Base-by-base conservation (phyloP, 768 basidiomycete species). In the Leccinum olivaceopallidum region DNA sequence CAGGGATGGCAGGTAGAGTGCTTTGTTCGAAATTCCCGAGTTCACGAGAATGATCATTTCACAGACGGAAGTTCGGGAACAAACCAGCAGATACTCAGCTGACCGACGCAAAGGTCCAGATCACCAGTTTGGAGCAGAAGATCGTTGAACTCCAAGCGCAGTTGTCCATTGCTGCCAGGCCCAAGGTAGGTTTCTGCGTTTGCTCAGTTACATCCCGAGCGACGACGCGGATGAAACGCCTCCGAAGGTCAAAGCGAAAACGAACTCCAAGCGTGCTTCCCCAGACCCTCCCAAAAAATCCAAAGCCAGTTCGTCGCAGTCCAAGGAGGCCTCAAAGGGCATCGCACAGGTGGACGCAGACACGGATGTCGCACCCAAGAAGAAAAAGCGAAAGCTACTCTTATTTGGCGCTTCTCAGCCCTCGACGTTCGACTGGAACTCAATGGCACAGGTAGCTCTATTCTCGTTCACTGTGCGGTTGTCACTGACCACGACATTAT, bases 311-410 rank as follows among this genome's bases (percentile, higher is more conserved):
- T 16, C 62, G 48, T 57, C 58, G 10, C 66, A 60, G 24, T 6
- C 50, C 34, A 63, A 59, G 26, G 67, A 65, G 0, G 67, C 59
- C 20, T 58, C 54, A 1, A 74, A 71, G 32, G 68, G 64, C 2
- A 36, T 47, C 6, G 50, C 30, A 13, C 64, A 58, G 16, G 67
- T 16, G 30, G 44, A 47, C 12, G 44, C 5, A 1, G 72, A 67
- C 24, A 54, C 69, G 24, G 74, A 71, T 54, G 65, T 42, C 6
- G 74, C 60, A 9, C 81, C 75, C 16, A 86, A 83, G 75, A 88
- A 87, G 77, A 89, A 88, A 75, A 88, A 84, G 67, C 81, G 87
- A 62, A 89, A 85, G 73, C 84, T 90, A 57, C 85, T 85, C 60
- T 64, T 88, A n/a, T 87, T 87, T 66, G 75, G 77, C 6, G 57